phyloP scores from a whole-genome alignment of 1,284 basidiomycete genomes.

The Rhodotorula glutinis region DNA sequence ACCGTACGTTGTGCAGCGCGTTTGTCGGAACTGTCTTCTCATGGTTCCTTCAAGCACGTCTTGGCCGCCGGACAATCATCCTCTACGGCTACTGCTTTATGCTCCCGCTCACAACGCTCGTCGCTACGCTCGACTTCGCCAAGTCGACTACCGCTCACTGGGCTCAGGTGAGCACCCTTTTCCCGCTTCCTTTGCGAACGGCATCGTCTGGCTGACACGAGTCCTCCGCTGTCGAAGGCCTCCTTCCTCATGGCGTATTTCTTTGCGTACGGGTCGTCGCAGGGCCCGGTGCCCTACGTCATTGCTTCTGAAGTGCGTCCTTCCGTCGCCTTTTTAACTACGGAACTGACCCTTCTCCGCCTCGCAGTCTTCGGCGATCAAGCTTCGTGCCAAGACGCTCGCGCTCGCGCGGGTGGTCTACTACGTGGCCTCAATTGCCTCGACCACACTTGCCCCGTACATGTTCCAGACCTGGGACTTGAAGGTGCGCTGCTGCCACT shows the following conservation, averaged over 20 bases:
- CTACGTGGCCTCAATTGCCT: slow-evolving; percentile 49
- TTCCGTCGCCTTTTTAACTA: too few relatives aligned
- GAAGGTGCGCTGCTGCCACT: slow-evolving; percentile 34
- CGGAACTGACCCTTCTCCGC: neutral
- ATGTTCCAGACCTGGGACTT: slow-evolving; percentile 47
- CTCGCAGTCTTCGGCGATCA: neutral
- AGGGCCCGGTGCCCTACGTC: slow-evolving; percentile 51
- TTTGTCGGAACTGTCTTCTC: slow-evolving; percentile 48
- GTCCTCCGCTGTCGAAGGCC: too few relatives aligned
- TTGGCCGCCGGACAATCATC: slow-evolving; percentile 52
- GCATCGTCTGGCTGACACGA: neutral
- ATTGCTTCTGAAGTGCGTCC: slow-evolving; percentile 53
- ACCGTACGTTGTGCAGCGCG: too few relatives aligned
- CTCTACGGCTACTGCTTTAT: slow-evolving; percentile 52
- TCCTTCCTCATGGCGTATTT: slow-evolving; percentile 40
- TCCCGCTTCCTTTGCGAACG: slow-evolving; percentile 41
- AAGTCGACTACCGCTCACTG: slow-evolving; percentile 38
- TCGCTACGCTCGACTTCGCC: slow-evolving; percentile 53
- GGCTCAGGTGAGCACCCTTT: slow-evolving; percentile 48
- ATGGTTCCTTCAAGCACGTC: slow-evolving; percentile 50
- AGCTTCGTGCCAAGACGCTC: slow-evolving; percentile 54
- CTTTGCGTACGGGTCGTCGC: slow-evolving; percentile 49
- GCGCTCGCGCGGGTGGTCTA: slow-evolving; percentile 53
- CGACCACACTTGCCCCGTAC: slow-evolving; percentile 50
- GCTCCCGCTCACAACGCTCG: slow-evolving; percentile 51